These are phyloP conservation scores for Alternaria panax DNA, from an alignment of 2,329 filamentous ascomycete genomes.

Conservation along the genomic window DNA sequence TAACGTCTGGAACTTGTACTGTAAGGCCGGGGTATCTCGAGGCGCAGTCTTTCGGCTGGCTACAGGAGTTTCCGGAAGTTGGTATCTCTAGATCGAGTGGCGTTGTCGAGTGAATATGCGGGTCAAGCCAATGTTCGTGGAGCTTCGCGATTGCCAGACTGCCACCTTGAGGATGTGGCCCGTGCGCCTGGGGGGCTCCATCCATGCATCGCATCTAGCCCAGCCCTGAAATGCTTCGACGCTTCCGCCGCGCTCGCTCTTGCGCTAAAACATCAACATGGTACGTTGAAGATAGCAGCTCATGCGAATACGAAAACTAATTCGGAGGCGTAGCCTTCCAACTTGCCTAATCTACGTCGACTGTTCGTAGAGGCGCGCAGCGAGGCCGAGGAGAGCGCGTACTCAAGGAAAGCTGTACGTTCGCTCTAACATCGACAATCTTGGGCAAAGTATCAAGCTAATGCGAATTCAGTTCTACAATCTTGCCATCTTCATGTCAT, in stretches of 20 bases:
- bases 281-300: slow-evolving; percentile 9
- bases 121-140: slow-evolving; percentile 21
- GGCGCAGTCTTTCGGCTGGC: slow-evolving; percentile 6
- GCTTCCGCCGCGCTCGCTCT: slow-evolving; percentile 8
- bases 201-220: slow-evolving; percentile 14
- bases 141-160: slow-evolving; percentile 40
- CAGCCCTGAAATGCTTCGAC: slow-evolving; percentile 12
- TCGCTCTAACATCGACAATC: background rate
- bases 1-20: slow-evolving; percentile 2
- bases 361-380: slow-evolving; percentile 94
- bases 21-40: background rate
- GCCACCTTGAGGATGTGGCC: slow-evolving; percentile 38
- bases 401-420: slow-evolving; percentile 88
- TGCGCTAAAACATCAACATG: slow-evolving; percentile 23
- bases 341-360: slow-evolving; percentile 90
- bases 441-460: background rate
- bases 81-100: slow-evolving; percentile 8
- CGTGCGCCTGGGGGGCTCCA: slow-evolving; percentile 20
- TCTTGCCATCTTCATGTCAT: slow-evolving; percentile 93
- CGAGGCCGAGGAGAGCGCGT: slow-evolving; percentile 91
- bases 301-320: background rate
- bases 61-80: background rate
- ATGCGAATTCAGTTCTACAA: slow-evolving; percentile 82
- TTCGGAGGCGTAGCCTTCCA: slow-evolving; percentile 63
- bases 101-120: slow-evolving; percentile 18